phyloP scores from a whole-genome alignment of 805 yeast species.

The Yamadazyma phyllophila region DNA sequence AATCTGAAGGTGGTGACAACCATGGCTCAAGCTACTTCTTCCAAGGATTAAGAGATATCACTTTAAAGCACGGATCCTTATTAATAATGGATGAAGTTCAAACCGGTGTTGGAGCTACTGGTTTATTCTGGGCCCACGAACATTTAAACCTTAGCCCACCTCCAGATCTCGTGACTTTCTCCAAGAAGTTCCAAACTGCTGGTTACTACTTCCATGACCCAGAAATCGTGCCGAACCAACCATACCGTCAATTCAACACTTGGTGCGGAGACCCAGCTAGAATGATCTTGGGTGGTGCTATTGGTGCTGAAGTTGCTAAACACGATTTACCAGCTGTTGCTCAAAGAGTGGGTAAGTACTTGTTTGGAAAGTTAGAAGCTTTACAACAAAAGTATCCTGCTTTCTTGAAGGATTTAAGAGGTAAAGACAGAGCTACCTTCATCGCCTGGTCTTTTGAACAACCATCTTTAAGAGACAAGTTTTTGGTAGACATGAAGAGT shows the following conservation, averaged over 20 bases:
- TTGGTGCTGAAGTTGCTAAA: conserved; percentile 61
- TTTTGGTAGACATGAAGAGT: conserved; percentile 56
- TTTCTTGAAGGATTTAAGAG: conserved; percentile 57
- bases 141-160: conserved; percentile 72
- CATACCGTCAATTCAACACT: conserved; percentile 91
- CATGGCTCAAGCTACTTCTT: conserved; percentile 76
- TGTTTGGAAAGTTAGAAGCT: conserved; percentile 53
- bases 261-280: conserved; percentile 93
- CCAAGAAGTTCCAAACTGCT: conserved; percentile 87
- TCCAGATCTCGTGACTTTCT: conserved; percentile 83
- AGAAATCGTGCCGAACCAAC: conserved; percentile 65
- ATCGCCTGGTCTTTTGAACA: conserved; percentile 61
- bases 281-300: conserved; percentile 71
- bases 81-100: conserved; percentile 85
- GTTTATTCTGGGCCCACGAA: conserved; percentile 85
- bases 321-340: conserved; percentile 58
- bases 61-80: conserved; percentile 65
- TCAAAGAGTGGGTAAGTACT: conserved; percentile 62
- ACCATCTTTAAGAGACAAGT: conserved; percentile 54
- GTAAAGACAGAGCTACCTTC: conserved; percentile 62
- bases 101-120: conserved; percentile 89
- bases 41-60: conserved; percentile 79
- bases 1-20: conserved; percentile 90
- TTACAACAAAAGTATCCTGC: conserved; percentile 60
- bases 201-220: conserved; percentile 81